Percentiles rank a stretch among this genome's conserved stretches.
Evolutionary conservation across 176 grass and related monocot species (phyloP).

Genomic region (Raddia guianensis): DNA sequence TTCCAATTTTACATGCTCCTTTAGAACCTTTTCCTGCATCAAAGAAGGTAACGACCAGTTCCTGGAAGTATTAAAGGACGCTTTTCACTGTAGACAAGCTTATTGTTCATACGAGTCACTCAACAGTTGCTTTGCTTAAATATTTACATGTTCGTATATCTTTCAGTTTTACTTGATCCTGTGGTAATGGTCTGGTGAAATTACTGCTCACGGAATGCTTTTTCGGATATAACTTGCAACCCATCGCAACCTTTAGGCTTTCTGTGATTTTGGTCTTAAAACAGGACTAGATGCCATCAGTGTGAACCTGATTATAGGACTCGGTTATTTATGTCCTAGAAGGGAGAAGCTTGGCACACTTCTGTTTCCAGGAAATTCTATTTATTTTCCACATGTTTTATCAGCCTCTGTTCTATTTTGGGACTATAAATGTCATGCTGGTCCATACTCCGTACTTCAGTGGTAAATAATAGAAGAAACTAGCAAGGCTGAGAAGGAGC

Average conservation of each 20-base stretch:
- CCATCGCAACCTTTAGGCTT: neutral
- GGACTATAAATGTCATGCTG: neutral
- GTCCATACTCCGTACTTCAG: neutral
- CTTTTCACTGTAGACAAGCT: neutral
- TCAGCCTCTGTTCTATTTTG: constrained; percentile 21
- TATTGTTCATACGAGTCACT: neutral
- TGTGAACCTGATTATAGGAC: neutral
- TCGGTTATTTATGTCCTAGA: constrained; percentile 23
- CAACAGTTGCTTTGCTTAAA: neutral
- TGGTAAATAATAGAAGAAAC: neutral
- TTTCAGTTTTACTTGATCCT: neutral
- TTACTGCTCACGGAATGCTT: neutral
- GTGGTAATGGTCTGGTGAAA: neutral
- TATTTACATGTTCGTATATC: neutral
- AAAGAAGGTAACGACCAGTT: constrained; percentile 39
- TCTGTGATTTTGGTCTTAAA: neutral
- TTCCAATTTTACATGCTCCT: constrained; percentile 40
- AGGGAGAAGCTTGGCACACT: neutral
- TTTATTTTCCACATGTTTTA: constrained; percentile 3
- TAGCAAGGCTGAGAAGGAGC: neutral
- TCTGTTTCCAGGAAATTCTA: neutral
- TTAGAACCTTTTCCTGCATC: constrained; percentile 8
- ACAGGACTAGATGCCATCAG: neutral
- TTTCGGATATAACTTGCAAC: neutral
- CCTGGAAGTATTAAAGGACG: neutral